Percentiles rank a stretch among this genome's conserved stretches.
Evolutionary conservation across 495 filamentous ascomycete genomes (phyloP).

Genomic region (Rhypophila decipiens): DNA sequence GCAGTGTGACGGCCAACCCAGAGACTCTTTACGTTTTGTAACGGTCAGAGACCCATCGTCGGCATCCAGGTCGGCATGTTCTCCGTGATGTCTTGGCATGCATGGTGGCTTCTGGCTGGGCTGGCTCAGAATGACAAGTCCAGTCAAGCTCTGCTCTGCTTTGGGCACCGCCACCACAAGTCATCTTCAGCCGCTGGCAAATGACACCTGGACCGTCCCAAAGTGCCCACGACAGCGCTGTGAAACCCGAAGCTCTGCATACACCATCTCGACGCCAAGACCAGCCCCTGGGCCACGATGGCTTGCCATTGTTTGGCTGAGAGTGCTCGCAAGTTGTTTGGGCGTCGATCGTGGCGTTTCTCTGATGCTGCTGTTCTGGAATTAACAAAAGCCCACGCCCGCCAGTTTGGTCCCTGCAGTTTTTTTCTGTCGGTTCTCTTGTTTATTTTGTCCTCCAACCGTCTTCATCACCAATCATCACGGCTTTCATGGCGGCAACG

Average conservation of each 20-base stretch:
- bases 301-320: background rate
- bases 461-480: background rate
- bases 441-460: background rate
- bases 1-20: no score
- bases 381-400: no score
- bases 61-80: no score
- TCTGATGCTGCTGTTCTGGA: no score
- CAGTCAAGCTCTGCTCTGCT: no score
- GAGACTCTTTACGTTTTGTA: no score
- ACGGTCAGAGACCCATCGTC: no score
- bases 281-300: background rate
- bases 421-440: background rate
- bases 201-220: background rate
- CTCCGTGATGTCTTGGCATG: no score
- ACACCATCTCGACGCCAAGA: background rate
- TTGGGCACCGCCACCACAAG: background rate
- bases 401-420: no score
- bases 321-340: background rate
- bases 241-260: background rate
- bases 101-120: no score
- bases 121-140: no score
- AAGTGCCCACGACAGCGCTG: background rate
- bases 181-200: background rate
- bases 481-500: background rate
- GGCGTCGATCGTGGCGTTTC: background rate